These are phyloP conservation scores for Scheffersomyces amazonensis DNA, from an alignment of 805 yeast genomes.

Conservation along the genomic window DNA sequence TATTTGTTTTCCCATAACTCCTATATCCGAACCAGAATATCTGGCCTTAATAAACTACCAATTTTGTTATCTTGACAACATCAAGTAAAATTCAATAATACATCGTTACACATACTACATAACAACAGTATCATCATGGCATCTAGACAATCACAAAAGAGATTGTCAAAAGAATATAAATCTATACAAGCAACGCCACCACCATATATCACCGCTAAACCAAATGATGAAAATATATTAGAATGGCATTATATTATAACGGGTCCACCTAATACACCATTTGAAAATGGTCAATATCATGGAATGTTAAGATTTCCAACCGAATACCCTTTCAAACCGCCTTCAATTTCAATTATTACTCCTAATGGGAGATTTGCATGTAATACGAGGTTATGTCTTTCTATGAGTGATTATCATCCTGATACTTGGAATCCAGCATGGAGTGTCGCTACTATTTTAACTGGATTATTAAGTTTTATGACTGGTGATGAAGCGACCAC, in stretches of 20 bases:
- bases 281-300: conserved; percentile 83
- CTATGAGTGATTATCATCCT: conserved; percentile 95
- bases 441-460: conserved; percentile 86
- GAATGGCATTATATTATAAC: conserved; percentile 93
- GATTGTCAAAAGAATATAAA: conserved; percentile 79
- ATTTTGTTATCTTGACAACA: no score
- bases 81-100: no score
- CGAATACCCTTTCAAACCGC: conserved; percentile 91
- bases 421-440: conserved; percentile 96
- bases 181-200: conserved; percentile 76
- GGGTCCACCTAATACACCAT: conserved; percentile 91
- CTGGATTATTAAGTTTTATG: conserved; percentile 89
- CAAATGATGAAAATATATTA: conserved; percentile 80
- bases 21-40: no score
- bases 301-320: conserved; percentile 81
- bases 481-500: conserved; percentile 82
- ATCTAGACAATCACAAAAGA: conserved; percentile 37
- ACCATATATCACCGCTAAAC: conserved; percentile 80
- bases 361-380: conserved; percentile 87
- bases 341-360: conserved; percentile 83
- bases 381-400: conserved; percentile 77
- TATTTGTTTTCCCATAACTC: no score
- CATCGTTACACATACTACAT: no score
- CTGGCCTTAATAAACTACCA: no score
- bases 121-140: no score